Evolutionary conservation across 768 basidiomycete species (phyloP).

Genomic region (Rossbeevera mucosa): DNA sequence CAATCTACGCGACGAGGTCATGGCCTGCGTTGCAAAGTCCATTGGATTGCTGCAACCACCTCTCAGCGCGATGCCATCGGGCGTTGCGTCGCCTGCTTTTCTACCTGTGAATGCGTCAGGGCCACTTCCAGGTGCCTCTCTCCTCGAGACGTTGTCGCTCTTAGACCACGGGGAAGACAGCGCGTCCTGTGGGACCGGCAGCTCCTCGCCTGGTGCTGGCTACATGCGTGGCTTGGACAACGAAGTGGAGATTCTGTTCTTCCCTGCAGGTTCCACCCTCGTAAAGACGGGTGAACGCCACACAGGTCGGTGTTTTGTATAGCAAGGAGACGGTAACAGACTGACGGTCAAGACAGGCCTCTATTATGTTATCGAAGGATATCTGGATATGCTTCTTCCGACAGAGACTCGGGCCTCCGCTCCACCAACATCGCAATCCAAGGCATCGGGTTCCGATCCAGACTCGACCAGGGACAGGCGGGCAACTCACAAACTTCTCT

Average conservation of each 20-base stretch:
- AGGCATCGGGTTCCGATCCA: conserved; percentile 26
- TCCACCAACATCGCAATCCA: conserved; percentile 14
- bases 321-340: background rate
- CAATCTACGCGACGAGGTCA: conserved; percentile 93
- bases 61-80: conserved; percentile 60
- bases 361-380: conserved; percentile 95
- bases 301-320: conserved; percentile 53
- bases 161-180: conserved; percentile 66
- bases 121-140: conserved; percentile 41
- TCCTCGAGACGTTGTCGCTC: conserved; percentile 71
- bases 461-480: conserved; percentile 32
- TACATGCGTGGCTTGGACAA: conserved; percentile 88
- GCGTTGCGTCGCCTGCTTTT: conserved; percentile 62
- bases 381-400: conserved; percentile 86
- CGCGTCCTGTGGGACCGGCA: conserved; percentile 60
- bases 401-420: conserved; percentile 11
- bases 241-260: conserved; percentile 94
- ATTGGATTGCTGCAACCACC: conserved; percentile 92
- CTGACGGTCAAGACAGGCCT: conserved; percentile 44
- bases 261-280: conserved; percentile 78
- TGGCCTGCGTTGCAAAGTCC: conserved; percentile 96
- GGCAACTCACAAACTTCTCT: conserved; percentile 64
- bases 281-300: conserved; percentile 88
- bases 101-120: conserved; percentile 42
- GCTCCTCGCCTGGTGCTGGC: conserved; percentile 45